Evolutionary conservation across 1,284 basidiomycete species (phyloP).

Genomic region (Heterobasidion parviporum): DNA sequence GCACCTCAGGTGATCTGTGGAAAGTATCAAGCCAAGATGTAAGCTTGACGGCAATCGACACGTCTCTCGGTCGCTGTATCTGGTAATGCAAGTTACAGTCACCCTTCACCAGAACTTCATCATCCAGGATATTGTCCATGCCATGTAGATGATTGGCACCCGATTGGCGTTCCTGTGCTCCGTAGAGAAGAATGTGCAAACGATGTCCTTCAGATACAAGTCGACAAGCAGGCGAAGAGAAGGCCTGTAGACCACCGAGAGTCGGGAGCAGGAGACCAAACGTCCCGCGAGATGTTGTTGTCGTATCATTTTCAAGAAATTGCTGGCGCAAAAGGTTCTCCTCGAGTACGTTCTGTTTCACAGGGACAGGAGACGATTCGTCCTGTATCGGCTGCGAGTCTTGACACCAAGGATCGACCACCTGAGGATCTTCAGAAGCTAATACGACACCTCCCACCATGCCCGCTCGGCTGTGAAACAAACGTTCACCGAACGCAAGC

Average conservation of each 20-base stretch:
- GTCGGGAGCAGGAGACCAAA: slow-evolving; percentile 30
- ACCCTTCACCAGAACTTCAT: slow-evolving; percentile 13
- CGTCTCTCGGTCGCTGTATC: slow-evolving; percentile 8
- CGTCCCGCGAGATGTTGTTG: slow-evolving; percentile 11
- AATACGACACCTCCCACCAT: slow-evolving; percentile 24
- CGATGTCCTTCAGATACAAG: slow-evolving; percentile 29
- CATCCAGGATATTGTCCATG: neutral
- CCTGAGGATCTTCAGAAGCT: slow-evolving; percentile 6
- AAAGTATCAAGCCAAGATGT: slow-evolving; percentile 7
- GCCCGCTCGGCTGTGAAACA: slow-evolving; percentile 18
- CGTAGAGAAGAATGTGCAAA: slow-evolving; percentile 26
- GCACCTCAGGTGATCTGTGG: slow-evolving; percentile 9
- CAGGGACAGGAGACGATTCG: neutral
- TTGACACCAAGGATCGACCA: slow-evolving; percentile 17
- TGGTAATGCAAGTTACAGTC: slow-evolving; percentile 13
- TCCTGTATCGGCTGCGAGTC: neutral
- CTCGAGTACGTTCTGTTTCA: neutral
- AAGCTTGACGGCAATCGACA: slow-evolving; percentile 1
- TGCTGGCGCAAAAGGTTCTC: neutral
- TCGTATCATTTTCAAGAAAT: neutral
- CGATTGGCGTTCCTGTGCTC: slow-evolving; percentile 1
- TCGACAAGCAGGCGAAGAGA: slow-evolving; percentile 38
- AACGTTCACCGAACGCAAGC: slow-evolving; percentile 31
- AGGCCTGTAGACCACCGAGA: slow-evolving; percentile 28
- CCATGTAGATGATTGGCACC: neutral